These are phyloP conservation scores for Coniella vitis DNA, from an alignment of 2,329 filamentous ascomycete genomes.

Conservation along the genomic window DNA sequence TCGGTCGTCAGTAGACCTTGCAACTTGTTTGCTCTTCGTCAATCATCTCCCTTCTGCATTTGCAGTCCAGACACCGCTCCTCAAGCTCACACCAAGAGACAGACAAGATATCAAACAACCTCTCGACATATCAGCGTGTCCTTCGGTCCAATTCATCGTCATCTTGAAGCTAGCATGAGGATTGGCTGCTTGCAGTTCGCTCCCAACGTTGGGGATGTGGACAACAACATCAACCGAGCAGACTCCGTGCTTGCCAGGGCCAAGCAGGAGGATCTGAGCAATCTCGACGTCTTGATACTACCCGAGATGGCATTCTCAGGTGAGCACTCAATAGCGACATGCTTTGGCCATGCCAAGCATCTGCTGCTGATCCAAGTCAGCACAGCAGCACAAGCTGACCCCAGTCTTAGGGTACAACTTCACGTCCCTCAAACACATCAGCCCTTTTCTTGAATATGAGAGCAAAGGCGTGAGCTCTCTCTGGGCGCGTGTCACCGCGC, in stretches of 20 bases:
- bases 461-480: constrained; percentile 59
- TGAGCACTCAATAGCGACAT: constrained; percentile 27
- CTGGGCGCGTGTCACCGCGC: constrained; percentile 63
- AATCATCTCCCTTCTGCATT: background rate
- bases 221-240: constrained; percentile 64
- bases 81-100: background rate
- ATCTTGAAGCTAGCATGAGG: constrained; percentile 44
- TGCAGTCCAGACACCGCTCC: background rate
- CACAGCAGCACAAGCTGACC: background rate
- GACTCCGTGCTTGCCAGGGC: constrained; percentile 54
- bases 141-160: background rate
- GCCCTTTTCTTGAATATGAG: constrained; percentile 60
- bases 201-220: constrained; percentile 60
- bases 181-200: constrained; percentile 67
- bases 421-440: constrained; percentile 59
- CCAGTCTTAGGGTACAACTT: constrained; percentile 66
- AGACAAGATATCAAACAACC: background rate
- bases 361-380: background rate
- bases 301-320: constrained; percentile 72
- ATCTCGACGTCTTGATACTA: constrained; percentile 65
- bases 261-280: constrained; percentile 48
- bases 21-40: too few relatives aligned
- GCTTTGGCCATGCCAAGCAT: background rate
- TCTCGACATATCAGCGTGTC: background rate
- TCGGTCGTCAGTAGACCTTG: too few relatives aligned